Percentiles rank a stretch among this genome's conserved stretches.
Evolutionary conservation across 164 flowering plant genomes (phyloP).

Genomic region (Magnolia officinalis): DNA sequence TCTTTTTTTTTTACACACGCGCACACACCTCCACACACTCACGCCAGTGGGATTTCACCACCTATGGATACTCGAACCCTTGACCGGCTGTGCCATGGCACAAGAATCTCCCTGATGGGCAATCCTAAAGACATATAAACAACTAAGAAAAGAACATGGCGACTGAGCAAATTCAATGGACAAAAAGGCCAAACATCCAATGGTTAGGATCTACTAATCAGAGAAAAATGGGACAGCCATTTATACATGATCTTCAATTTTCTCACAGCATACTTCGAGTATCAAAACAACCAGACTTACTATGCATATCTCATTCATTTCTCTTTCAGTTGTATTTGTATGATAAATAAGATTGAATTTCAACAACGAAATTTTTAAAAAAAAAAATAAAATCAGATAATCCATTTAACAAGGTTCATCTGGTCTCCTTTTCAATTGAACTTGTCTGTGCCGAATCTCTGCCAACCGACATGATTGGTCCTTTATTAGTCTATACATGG

Average conservation of each 20-base stretch:
- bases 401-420: slow-evolving; percentile 40
- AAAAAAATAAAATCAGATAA: neutral
- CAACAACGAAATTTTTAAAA: neutral
- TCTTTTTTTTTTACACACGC: too few relatives aligned
- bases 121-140: too few relatives aligned
- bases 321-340: neutral
- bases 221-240: too few relatives aligned
- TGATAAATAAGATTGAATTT: neutral
- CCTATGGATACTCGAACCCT: too few relatives aligned
- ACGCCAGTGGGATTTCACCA: too few relatives aligned
- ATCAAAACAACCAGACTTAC: neutral
- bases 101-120: too few relatives aligned
- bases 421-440: slow-evolving; percentile 18
- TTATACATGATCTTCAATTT: neutral
- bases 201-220: too few relatives aligned
- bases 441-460: slow-evolving; percentile 21
- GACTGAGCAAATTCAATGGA: too few relatives aligned
- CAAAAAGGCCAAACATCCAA: too few relatives aligned
- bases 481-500: slow-evolving; percentile 41
- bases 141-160: too few relatives aligned
- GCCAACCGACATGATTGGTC: slow-evolving; percentile 73
- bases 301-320: neutral
- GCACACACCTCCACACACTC: too few relatives aligned
- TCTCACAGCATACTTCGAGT: neutral
- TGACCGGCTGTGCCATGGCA: too few relatives aligned